Evolutionary conservation across 176 grass and related monocot genomes (phyloP).

Genomic region (Eragrostis nindensis): DNA sequence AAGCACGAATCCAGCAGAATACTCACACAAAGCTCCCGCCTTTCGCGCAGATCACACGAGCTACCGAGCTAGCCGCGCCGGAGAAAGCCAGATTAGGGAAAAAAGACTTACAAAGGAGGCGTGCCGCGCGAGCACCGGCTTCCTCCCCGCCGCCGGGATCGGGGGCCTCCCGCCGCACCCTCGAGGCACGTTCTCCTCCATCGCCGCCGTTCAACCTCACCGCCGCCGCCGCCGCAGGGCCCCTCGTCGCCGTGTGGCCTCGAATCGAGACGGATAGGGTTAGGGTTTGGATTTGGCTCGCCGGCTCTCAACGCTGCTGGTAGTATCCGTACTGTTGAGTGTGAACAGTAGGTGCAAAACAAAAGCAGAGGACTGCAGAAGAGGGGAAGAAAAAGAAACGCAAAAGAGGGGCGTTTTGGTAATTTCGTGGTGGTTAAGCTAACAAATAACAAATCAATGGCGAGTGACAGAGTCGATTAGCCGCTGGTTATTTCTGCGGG

Average conservation of each 20-base stretch:
- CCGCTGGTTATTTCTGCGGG: not conserved
- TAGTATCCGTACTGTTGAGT: constrained; percentile 28
- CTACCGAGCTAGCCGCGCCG: not conserved
- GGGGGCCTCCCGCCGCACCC: constrained; percentile 55
- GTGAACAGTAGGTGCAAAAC: constrained; percentile 37
- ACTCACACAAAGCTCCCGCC: constrained; percentile 13
- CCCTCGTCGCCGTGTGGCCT: not conserved
- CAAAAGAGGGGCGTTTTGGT: constrained; percentile 10
- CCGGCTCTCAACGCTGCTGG: not conserved
- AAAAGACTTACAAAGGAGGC: constrained; percentile 67
- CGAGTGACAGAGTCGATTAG: not conserved
- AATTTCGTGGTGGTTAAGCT: constrained; percentile 12
- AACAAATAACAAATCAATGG: not conserved
- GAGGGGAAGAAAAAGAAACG: not conserved
- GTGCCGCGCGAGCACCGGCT: constrained; percentile 62
- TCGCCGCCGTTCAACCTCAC: not conserved
- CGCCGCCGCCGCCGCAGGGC: not conserved
- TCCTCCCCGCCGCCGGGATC: constrained; percentile 55
- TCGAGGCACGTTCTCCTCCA: constrained; percentile 47
- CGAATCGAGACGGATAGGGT: constrained; percentile 38
- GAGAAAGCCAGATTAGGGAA: constrained; percentile 16
- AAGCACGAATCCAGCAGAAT: constrained; percentile 5
- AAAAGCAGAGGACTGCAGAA: not conserved
- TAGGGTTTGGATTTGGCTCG: constrained; percentile 38
- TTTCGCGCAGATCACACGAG: constrained; percentile 31